Evolutionary conservation across 176 grass and related monocot species (phyloP).

Genomic region (Raddia distichophylla): DNA sequence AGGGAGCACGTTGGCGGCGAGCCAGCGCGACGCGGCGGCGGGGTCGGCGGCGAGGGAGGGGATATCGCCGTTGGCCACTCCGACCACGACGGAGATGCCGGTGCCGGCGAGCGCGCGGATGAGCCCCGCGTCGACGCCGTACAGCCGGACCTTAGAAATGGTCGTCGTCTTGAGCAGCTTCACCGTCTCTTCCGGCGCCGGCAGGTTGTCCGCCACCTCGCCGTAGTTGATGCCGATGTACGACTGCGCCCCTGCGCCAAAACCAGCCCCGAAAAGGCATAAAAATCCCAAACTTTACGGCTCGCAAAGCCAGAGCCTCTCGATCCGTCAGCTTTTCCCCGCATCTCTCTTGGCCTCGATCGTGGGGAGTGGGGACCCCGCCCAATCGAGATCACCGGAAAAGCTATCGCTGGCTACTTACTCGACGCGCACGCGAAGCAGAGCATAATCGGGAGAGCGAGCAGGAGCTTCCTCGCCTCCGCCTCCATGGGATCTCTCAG

Average conservation of each 20-base stretch:
- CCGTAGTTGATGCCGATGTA: conserved; percentile 96
- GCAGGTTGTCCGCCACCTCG: conserved; percentile 95
- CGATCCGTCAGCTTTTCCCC: conserved; percentile 26
- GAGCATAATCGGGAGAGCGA: conserved; percentile 35
- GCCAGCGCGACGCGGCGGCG: conserved; percentile 65
- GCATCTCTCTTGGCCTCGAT: background rate
- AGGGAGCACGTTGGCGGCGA: conserved; percentile 78
- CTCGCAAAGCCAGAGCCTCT: conserved; percentile 13
- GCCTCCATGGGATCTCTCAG: conserved; percentile 12
- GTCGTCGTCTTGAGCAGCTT: conserved; percentile 72
- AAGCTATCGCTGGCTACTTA: conserved; percentile 35
- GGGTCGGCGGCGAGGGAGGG: conserved; percentile 77
- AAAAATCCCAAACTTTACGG: conserved; percentile 25
- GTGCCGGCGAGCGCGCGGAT: conserved; percentile 78
- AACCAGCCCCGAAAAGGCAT: background rate
- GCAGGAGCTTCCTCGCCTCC: conserved; percentile 26
- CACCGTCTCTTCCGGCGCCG: conserved; percentile 64
- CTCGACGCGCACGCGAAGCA: conserved; percentile 49
- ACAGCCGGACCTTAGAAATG: conserved; percentile 78
- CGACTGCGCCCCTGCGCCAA: conserved; percentile 51
- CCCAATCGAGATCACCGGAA: conserved; percentile 9
- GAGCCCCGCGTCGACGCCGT: conserved; percentile 71
- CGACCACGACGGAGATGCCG: conserved; percentile 65
- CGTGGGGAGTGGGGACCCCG: conserved; percentile 8
- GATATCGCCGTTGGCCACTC: conserved; percentile 94